Base-by-base conservation (phyloP, 2,329 filamentous ascomycete species). In the Penicillium sp. region DNA sequence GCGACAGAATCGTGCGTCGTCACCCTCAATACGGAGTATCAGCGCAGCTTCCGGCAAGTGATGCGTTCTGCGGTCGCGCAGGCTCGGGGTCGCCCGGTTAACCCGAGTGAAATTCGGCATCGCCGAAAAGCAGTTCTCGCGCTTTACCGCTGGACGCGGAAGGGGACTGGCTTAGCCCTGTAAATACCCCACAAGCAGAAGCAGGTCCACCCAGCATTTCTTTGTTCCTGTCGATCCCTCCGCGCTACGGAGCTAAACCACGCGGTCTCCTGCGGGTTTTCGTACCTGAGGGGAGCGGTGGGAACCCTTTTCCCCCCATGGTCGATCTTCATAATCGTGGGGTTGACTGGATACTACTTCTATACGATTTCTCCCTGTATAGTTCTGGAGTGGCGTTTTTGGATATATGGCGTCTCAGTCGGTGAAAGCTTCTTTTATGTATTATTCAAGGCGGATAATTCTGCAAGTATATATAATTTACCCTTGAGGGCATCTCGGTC, bases 41-140 rank as follows among this genome's bases (percentile, higher is more conserved):
- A 96, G 89, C 84, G 92, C 65, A 96, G 95, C 76, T 96, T 97
- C 78, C 90, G 91, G 66, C 93, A 92, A 76, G 92, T 96, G 36
- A 96, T 97, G 92, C 88, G 92, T 49, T 93, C 90, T 59, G 91
- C 92, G 31, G 82, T 97, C 16, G 89, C 91, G 13, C 91, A 95
- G 73, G 91, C 95, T 50, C 87, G 90, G 49, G 92, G 92, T 31
- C 85, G 91, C 49, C 87, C 90, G 8, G 90, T 95, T 68, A 92
- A 96, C 67, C 84, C 91, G 48, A 88, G 87, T 61, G 91, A 96
- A 75, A 90, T 94, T 69, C 89, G 95, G 65, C 86, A 91, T 70
- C 86, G 90, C 52, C 84, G 92, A 57, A 86, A 92, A 57, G 92
- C 96, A 69, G 87, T 96, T 56, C 78, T 97, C 51, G 85, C 89